Percentiles rank a stretch among this genome's conserved stretches.
Evolutionary conservation across 371 early-diverging fungal species (phyloP).

Genomic region (Rhizopus stolonifer): DNA sequence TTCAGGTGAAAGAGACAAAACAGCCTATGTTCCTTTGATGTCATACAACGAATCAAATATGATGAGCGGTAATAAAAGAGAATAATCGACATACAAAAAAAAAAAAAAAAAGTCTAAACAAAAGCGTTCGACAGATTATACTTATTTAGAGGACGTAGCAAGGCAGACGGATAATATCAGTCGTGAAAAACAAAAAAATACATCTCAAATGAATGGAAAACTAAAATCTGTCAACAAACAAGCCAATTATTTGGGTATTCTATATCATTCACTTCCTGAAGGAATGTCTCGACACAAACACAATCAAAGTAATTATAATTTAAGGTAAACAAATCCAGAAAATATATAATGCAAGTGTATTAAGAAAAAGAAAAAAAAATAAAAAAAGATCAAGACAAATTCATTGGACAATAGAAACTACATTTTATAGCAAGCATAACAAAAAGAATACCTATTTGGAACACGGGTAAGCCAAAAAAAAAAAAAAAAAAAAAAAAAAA

Average conservation of each 20-base stretch:
- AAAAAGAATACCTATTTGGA: conserved; percentile 29
- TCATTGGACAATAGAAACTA: conserved; percentile 42
- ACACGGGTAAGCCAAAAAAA: conserved; percentile 44
- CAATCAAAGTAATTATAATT: conserved; percentile 39
- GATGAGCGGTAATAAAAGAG: conserved; percentile 61
- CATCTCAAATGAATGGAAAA: conserved; percentile 9
- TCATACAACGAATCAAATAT: conserved; percentile 56
- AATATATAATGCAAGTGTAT: not conserved
- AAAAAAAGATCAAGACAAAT: conserved; percentile 26
- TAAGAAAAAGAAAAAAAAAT: no score
- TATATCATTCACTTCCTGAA: conserved; percentile 26
- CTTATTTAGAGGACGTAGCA: conserved; percentile 44
- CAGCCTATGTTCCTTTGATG: conserved; percentile 54
- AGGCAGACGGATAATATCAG: conserved; percentile 38
- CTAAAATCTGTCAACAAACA: conserved; percentile 18
- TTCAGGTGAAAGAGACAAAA: conserved; percentile 64
- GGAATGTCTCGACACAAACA: conserved; percentile 38
- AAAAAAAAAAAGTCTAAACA: no score
- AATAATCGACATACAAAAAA: not conserved
- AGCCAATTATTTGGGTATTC: conserved; percentile 29
- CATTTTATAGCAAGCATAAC: conserved; percentile 22
- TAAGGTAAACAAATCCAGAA: conserved; percentile 5
- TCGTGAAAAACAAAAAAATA: conserved; percentile 25
- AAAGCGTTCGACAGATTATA: conserved; percentile 50
- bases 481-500: no score